phyloP scores from a whole-genome alignment of 2,329 filamentous ascomycete genomes.

The Paraconiothyrium brasiliense region DNA sequence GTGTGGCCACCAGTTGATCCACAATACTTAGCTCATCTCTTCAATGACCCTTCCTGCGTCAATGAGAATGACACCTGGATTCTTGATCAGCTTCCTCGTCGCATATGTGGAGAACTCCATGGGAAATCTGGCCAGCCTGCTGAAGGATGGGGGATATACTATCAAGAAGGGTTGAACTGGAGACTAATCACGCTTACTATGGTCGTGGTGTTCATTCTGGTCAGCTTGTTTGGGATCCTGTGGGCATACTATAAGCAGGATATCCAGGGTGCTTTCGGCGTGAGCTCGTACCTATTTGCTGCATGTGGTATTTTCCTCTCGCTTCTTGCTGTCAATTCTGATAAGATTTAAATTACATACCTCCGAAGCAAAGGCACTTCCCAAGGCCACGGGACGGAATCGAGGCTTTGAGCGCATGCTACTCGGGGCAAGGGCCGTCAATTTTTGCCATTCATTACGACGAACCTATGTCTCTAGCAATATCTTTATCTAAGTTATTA shows the following conservation, averaged over 20 bases:
- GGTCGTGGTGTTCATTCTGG: constrained; percentile 24
- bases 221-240: constrained; percentile 33
- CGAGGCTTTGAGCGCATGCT: too few relatives aligned
- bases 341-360: neutral
- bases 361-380: neutral
- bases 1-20: constrained; percentile 35
- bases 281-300: constrained; percentile 25
- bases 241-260: constrained; percentile 34
- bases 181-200: constrained; percentile 24
- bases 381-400: neutral
- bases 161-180: constrained; percentile 33
- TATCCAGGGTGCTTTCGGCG: constrained; percentile 36
- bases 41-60: constrained; percentile 28
- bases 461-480: too few relatives aligned
- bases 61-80: constrained; percentile 32
- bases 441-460: too few relatives aligned
- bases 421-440: too few relatives aligned
- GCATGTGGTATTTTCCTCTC: constrained; percentile 21
- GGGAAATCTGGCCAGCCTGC: constrained; percentile 29
- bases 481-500: too few relatives aligned
- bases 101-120: constrained; percentile 28
- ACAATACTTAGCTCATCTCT: constrained; percentile 30
- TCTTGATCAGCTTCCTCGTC: constrained; percentile 33
- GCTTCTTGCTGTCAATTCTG: constrained; percentile 15
- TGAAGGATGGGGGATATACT: constrained; percentile 43